These are phyloP conservation scores for Caloboletus firmus DNA, from an alignment of 1,284 basidiomycete genomes.

Conservation along the genomic window DNA sequence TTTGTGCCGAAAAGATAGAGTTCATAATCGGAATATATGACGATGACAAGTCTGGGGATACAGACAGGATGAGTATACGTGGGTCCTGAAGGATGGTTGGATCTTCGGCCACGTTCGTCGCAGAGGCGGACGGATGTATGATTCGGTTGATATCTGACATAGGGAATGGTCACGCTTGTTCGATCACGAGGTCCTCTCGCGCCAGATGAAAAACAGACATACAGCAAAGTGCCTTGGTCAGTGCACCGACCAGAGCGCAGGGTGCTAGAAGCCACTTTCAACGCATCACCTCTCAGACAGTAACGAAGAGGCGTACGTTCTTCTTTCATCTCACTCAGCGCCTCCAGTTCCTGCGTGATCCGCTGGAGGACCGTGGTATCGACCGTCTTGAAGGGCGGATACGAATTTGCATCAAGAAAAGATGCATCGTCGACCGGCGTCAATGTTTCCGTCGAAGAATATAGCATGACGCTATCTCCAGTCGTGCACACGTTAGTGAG, in stretches of 20 bases:
- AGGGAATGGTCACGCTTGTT: conserved; percentile 6
- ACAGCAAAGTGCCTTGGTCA: conserved; percentile 92
- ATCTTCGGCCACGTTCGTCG: conserved; percentile 38
- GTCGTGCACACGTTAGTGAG: neutral
- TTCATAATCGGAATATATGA: conserved; percentile 99
- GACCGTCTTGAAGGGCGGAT: conserved; percentile 78
- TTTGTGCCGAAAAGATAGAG: conserved; percentile 98
- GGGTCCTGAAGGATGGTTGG: conserved; percentile 62
- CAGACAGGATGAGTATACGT: conserved; percentile 88
- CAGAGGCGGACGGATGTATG: conserved; percentile 43
- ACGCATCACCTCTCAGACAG: neutral
- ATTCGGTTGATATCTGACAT: conserved; percentile 83
- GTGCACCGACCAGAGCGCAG: conserved; percentile 78
- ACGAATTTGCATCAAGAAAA: conserved; percentile 72
- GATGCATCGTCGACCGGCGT: conserved; percentile 39
- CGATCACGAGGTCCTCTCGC: neutral
- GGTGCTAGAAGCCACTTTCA: conserved; percentile 45
- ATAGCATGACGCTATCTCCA: conserved; percentile 62
- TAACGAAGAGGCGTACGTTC: conserved; percentile 45
- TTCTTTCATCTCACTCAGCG: conserved; percentile 45
- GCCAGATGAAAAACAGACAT: conserved; percentile 7
- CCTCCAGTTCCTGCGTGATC: conserved; percentile 61
- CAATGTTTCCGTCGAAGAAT: conserved; percentile 59
- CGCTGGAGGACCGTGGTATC: conserved; percentile 65
- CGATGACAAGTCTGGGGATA: conserved; percentile 83